These are phyloP conservation scores for Dictyostelium intermedium DNA, from an alignment of 78 protist species.

Conservation along the genomic window DNA sequence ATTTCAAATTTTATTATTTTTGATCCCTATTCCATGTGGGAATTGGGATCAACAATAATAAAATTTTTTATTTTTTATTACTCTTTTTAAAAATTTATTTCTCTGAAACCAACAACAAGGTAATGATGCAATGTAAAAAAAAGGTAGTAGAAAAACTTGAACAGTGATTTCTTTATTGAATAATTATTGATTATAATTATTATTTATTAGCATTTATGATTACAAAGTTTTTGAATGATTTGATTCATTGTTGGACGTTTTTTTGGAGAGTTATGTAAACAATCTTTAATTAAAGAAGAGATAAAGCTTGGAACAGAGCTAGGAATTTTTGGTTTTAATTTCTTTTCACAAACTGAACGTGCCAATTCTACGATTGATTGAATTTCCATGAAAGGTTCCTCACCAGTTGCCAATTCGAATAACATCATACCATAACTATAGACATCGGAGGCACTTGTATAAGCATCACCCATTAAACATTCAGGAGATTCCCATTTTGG, in stretches of 20 bases:
- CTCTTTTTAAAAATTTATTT: too few species aligned
- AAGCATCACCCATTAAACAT: conserved; percentile 50
- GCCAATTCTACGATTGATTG: conserved; percentile 54
- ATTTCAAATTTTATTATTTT: too few species aligned
- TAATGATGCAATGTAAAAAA: too few species aligned
- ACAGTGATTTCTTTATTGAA: too few species aligned
- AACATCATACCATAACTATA: conserved; percentile 69
- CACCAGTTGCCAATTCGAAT: conserved; percentile 48
- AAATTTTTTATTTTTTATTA: too few species aligned
- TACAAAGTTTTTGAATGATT: conserved; percentile 1
- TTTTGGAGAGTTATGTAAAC: conserved; percentile 36
- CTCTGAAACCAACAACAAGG: too few species aligned
- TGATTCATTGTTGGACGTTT: conserved; percentile 71
- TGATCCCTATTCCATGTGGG: too few species aligned
- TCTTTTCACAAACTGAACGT: conserved; percentile 57
- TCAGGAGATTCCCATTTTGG: conserved; percentile 80
- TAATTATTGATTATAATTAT: too few species aligned
- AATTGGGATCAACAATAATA: too few species aligned
- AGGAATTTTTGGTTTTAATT: conserved; percentile 53
- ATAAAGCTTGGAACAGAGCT: not conserved
- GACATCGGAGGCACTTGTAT: conserved; percentile 59
- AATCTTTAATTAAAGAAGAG: conserved; percentile 43
- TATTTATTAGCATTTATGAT: not conserved
- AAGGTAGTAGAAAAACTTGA: too few species aligned
- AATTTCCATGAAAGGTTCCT: conserved; percentile 59